Evolutionary conservation across 179 eudicot species (phyloP).

Genomic region (Amaranthus tricolor): DNA sequence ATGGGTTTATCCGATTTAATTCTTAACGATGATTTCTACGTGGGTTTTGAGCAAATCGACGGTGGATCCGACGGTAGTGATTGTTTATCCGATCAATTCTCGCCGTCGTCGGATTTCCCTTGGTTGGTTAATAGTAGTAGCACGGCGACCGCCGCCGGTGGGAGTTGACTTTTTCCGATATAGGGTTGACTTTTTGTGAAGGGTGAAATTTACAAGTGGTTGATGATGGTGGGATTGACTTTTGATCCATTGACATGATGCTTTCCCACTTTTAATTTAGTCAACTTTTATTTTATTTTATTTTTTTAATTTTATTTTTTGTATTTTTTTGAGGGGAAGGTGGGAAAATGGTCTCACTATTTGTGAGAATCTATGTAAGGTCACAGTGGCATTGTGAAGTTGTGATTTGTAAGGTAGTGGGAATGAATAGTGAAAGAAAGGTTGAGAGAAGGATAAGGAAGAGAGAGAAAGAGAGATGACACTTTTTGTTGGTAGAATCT

Average conservation of each 20-base stretch:
- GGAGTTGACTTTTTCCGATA: conserved; percentile 29
- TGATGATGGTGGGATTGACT: conserved; percentile 28
- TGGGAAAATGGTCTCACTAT: conserved; percentile 20
- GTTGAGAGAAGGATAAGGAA: not conserved
- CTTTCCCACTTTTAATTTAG: conserved; percentile 24
- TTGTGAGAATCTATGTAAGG: conserved; percentile 35
- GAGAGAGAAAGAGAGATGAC: conserved; percentile 4
- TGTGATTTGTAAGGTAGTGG: conserved; percentile 34
- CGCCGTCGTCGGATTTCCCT: conserved; percentile 33
- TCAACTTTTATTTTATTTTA: conserved; percentile 20
- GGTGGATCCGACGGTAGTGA: conserved; percentile 32
- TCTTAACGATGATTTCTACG: conserved; percentile 39
- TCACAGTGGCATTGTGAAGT: conserved; percentile 24
- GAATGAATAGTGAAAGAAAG: conserved; percentile 24
- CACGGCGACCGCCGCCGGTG: conserved; percentile 31
- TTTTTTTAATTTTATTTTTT: not conserved
- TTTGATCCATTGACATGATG: conserved; percentile 23
- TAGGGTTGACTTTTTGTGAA: conserved; percentile 1
- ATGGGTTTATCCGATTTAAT: conserved; percentile 32
- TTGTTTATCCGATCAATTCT: conserved; percentile 35
- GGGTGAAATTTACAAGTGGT: not conserved
- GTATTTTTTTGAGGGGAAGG: conserved; percentile 1
- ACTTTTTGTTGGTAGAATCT: conserved; percentile 31
- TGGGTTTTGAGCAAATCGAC: conserved; percentile 38
- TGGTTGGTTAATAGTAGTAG: conserved; percentile 25